Percentiles rank a stretch among this genome's conserved stretches.
Evolutionary conservation across 2,329 filamentous ascomycete species (phyloP).

Genomic region (Fusarium papillatum): DNA sequence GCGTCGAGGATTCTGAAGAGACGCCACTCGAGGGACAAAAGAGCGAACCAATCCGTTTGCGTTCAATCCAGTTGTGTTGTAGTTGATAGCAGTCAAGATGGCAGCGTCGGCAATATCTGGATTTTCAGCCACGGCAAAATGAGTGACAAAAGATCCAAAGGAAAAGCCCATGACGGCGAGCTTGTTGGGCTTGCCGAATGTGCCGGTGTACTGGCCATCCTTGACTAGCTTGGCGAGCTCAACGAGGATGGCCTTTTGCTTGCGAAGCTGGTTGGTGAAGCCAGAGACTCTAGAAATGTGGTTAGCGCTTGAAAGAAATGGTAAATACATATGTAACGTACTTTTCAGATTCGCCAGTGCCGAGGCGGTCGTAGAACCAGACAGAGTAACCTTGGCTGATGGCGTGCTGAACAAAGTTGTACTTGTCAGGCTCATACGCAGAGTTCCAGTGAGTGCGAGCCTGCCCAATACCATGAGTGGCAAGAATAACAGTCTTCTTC

Average conservation of each 20-base stretch:
- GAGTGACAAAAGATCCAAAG: slow-evolving; percentile 29
- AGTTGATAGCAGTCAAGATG: slow-evolving; percentile 29
- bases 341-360: slow-evolving; percentile 27
- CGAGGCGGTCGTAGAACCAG: slow-evolving; percentile 35
- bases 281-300: slow-evolving; percentile 19
- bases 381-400: slow-evolving; percentile 30
- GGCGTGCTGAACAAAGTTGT: slow-evolving; percentile 35
- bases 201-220: slow-evolving; percentile 24
- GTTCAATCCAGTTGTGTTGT: slow-evolving; percentile 25
- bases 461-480: slow-evolving; percentile 33
- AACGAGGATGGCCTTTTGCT: slow-evolving; percentile 31
- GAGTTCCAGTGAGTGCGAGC: slow-evolving; percentile 35
- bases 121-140: slow-evolving; percentile 29
- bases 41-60: slow-evolving; percentile 26
- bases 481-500: slow-evolving; percentile 27
- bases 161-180: slow-evolving; percentile 36
- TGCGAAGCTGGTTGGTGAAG: slow-evolving; percentile 30
- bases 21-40: slow-evolving; percentile 29
- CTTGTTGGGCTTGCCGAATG: slow-evolving; percentile 23
- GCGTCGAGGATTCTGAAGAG: slow-evolving; percentile 20
- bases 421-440: slow-evolving; percentile 24
- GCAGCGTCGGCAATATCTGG: slow-evolving; percentile 22
- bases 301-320: too few relatives aligned
- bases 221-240: slow-evolving; percentile 28
- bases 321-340: too few relatives aligned